Evolutionary conservation across 2,329 filamentous ascomycete species (phyloP).

Genomic region (Hypoxylon sp.): DNA sequence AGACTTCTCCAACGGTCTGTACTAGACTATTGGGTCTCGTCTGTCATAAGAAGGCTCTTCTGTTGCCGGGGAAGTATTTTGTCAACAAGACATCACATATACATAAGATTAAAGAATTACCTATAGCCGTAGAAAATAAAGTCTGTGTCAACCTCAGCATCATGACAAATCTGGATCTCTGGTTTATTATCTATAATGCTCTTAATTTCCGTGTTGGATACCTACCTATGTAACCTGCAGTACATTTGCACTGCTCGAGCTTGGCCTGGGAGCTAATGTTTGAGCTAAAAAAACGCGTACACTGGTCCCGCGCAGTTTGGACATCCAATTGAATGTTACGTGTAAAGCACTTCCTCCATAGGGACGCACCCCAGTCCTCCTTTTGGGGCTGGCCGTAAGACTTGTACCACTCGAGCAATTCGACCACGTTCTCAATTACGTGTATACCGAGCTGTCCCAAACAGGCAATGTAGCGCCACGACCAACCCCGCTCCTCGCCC

Average conservation of each 20-base stretch:
- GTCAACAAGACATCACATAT: not conserved
- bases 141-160: slow-evolving; percentile 37
- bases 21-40: no score
- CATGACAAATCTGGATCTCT: slow-evolving; percentile 30
- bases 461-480: slow-evolving; percentile 13
- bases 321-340: slow-evolving; percentile 15
- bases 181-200: slow-evolving; percentile 49
- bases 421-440: slow-evolving; percentile 15
- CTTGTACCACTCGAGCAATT: slow-evolving; percentile 16
- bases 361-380: slow-evolving; percentile 4
- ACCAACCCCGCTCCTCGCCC: slow-evolving; percentile 9
- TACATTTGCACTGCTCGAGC: slow-evolving; percentile 56
- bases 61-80: not conserved
- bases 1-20: no score
- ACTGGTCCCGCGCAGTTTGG: slow-evolving; percentile 53
- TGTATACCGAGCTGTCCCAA: slow-evolving; percentile 13
- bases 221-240: slow-evolving; percentile 59
- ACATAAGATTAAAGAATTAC: not conserved
- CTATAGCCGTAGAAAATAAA: slow-evolving; percentile 45
- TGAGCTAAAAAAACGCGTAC: slow-evolving; percentile 54
- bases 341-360: slow-evolving; percentile 1
- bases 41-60: no score
- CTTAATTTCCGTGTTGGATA: slow-evolving; percentile 57
- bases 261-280: slow-evolving; percentile 49
- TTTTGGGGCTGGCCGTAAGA: slow-evolving; percentile 3